Conservation (phyloP, 345 rosid species). For the Anastatica hierochuntica region DNA sequence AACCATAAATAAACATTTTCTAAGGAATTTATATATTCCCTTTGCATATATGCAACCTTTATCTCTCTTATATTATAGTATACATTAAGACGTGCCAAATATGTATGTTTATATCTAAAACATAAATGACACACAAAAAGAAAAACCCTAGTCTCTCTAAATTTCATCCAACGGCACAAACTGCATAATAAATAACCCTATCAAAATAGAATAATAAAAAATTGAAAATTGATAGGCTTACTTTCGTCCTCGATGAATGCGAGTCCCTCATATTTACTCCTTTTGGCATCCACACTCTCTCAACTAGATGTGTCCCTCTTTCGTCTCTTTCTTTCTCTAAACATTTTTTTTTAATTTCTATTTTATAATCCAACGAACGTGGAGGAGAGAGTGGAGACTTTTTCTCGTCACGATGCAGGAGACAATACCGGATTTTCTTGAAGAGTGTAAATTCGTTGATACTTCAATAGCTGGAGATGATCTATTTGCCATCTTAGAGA, state of each 20-base stretch:
- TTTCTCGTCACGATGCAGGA: constrained; percentile 35
- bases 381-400: constrained; percentile 6
- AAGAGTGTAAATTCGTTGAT: constrained; percentile 43
- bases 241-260: constrained; percentile 45
- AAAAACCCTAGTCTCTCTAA: constrained; percentile 28
- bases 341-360: neutral
- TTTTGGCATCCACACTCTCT: constrained; percentile 18
- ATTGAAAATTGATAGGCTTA: constrained; percentile 46
- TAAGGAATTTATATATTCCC: constrained; percentile 16
- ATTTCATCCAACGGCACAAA: constrained; percentile 28
- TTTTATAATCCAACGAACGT: constrained; percentile 8
- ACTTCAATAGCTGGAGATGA: constrained; percentile 52
- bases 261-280: constrained; percentile 32
- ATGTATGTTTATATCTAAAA: too few relatives aligned
- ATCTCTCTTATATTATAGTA: too few relatives aligned
- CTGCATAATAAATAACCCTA: constrained; percentile 21
- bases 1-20: constrained; percentile 11
- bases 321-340: neutral
- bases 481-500: constrained; percentile 63
- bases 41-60: constrained; percentile 13
- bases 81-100: too few relatives aligned
- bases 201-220: constrained; percentile 11
- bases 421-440: constrained; percentile 36
- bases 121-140: constrained; percentile 13
- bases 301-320: constrained; percentile 5